Conservation (phyloP, 129 eudicot genomes). For the carrot (Daucus carota) region DH1_v3.0 NC_030389.2:9560501-9561000, state of each 20-base stretch:
- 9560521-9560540: background rate
- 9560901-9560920: background rate
- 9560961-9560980: background rate
- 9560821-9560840: background rate
- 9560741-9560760: constrained; percentile 93
- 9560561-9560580: constrained; percentile 65
- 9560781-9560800: constrained; percentile 86
- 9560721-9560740: constrained; percentile 72
- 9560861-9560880: background rate
- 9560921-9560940: background rate
- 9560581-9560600: constrained; percentile 57
- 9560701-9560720: constrained; percentile 88
- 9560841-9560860: background rate
- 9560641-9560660: constrained; percentile 43
- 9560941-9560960: background rate
- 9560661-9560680: constrained; percentile 41
- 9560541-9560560: constrained; percentile 3
- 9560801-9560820: constrained; percentile 95
- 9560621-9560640: constrained; percentile 35
- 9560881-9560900: background rate
- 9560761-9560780: constrained; percentile 97
- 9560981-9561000: background rate
- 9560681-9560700: constrained; percentile 46
- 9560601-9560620: constrained; percentile 79
- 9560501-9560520: background rate